Conservation (phyloP, 768 basidiomycete genomes). For the Tricholoma saponaceum region DNA sequence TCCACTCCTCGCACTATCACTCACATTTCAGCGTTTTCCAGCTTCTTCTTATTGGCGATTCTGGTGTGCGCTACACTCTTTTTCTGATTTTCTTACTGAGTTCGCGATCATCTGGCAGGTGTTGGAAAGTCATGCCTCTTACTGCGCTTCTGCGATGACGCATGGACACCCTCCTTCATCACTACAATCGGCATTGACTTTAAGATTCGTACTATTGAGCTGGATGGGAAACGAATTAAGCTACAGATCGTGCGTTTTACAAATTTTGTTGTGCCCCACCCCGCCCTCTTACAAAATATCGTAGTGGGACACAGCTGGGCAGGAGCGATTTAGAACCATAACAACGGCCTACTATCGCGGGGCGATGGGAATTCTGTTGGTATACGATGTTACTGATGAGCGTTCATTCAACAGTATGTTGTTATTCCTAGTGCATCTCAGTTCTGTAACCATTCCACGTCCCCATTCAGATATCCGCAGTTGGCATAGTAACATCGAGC, state of each 20-base stretch:
- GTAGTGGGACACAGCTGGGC: slow-evolving; percentile 99
- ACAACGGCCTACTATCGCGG: slow-evolving; percentile 99
- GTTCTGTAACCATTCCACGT: slow-evolving; percentile 1
- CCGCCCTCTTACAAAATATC: slow-evolving; percentile 6
- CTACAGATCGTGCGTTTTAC: slow-evolving; percentile 83
- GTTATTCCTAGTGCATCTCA: not conserved
- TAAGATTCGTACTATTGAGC: slow-evolving; percentile 98
- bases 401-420: slow-evolving; percentile 90
- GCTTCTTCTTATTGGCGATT: slow-evolving; percentile 96
- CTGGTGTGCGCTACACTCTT: slow-evolving; percentile 48
- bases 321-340: slow-evolving; percentile 98
- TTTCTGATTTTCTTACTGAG: slow-evolving; percentile 5
- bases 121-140: slow-evolving; percentile 97
- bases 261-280: not conserved
- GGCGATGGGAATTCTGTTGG: slow-evolving; percentile 96
- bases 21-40: slow-evolving; percentile 22
- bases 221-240: slow-evolving; percentile 97
- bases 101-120: slow-evolving; percentile 40
- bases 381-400: slow-evolving; percentile 98
- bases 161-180: slow-evolving; percentile 99
- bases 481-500: slow-evolving; percentile 98
- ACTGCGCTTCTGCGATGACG: slow-evolving; percentile 97
- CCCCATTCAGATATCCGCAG: slow-evolving; percentile 81
- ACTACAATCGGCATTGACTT: slow-evolving; percentile 99
- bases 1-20: not conserved